Percentiles rank a stretch among this genome's conserved stretches.
phyloP scores from a whole-genome alignment of 805 yeast species.

The Zygoascus flipseniorum region DNA sequence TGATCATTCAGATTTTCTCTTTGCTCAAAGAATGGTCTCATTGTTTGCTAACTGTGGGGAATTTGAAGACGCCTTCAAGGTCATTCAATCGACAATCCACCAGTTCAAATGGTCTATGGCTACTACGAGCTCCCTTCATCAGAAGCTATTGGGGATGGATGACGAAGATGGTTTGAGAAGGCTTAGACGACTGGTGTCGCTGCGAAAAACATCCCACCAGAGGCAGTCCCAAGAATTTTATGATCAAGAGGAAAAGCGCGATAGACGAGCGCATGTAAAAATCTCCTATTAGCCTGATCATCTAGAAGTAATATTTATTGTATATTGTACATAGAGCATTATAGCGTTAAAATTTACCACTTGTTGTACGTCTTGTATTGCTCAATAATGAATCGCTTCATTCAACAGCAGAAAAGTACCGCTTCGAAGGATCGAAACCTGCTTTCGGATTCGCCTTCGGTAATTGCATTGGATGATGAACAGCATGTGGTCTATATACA shows the following conservation, averaged over 20 bases:
- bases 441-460: slow-evolving; percentile 12
- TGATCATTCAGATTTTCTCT: slow-evolving; percentile 47
- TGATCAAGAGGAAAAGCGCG: neutral
- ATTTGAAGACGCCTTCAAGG: slow-evolving; percentile 59
- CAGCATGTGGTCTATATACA: slow-evolving; percentile 48
- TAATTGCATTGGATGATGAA: slow-evolving; percentile 33
- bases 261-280: neutral
- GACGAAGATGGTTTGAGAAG: neutral
- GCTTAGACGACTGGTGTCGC: neutral
- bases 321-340: neutral
- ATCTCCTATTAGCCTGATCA: neutral
- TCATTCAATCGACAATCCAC: slow-evolving; percentile 57
- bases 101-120: slow-evolving; percentile 60
- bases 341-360: neutral
- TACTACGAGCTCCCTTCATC: slow-evolving; percentile 28
- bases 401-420: slow-evolving; percentile 18
- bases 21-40: slow-evolving; percentile 65
- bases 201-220: neutral
- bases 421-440: slow-evolving; percentile 9
- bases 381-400: neutral
- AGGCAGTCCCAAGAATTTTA: neutral
- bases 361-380: neutral
- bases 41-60: slow-evolving; percentile 47
- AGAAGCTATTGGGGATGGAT: slow-evolving; percentile 36
- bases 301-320: neutral